Percentiles rank a stretch among this genome's conserved stretches.
phyloP scores from a whole-genome alignment of 1,139 yeast species.

The Taphrina communis region DNA sequence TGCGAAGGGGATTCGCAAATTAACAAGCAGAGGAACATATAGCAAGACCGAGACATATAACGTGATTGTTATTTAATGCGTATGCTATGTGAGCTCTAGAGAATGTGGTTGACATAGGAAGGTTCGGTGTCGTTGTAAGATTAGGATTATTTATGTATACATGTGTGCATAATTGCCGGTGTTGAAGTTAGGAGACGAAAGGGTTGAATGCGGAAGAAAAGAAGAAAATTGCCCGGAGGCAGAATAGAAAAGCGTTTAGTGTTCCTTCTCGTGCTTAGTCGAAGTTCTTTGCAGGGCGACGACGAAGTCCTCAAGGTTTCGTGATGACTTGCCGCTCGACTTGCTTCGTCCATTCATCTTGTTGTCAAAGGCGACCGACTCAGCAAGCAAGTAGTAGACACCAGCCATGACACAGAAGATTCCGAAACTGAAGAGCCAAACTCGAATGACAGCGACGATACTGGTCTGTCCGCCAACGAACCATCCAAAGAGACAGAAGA shows the following conservation, averaged over 20 bases:
- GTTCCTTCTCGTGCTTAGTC: conserved; percentile 85
- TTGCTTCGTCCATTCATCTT: conserved; percentile 87
- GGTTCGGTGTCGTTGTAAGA: conserved; percentile 18
- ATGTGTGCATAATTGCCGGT: conserved; percentile 3
- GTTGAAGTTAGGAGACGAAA: conserved; percentile 23
- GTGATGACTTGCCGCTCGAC: conserved; percentile 63
- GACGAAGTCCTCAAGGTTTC: conserved; percentile 93
- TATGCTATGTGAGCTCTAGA: conserved; percentile 21
- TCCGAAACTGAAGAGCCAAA: conserved; percentile 73
- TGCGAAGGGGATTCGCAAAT: no score
- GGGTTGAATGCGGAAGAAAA: conserved; percentile 8
- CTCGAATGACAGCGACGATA: conserved; percentile 69
- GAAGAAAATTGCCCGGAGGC: neutral
- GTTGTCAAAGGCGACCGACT: conserved; percentile 86
- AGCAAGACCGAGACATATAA: neutral
- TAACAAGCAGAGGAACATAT: no score
- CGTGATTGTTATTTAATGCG: conserved; percentile 13
- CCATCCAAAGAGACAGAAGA: conserved; percentile 75
- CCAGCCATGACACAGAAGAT: conserved; percentile 74
- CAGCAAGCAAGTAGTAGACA: conserved; percentile 73
- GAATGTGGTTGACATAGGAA: conserved; percentile 21
- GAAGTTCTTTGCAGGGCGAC: conserved; percentile 98
- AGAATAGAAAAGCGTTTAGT: conserved; percentile 45
- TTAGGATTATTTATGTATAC: conserved; percentile 18
- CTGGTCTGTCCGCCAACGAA: conserved; percentile 74